A percentile compares a stretch with the other conserved stretches of the same genome.
These are phyloP conservation scores for Lablab purpureus DNA, from an alignment of 306 rosid genomes.

Conservation along the genomic window DNA sequence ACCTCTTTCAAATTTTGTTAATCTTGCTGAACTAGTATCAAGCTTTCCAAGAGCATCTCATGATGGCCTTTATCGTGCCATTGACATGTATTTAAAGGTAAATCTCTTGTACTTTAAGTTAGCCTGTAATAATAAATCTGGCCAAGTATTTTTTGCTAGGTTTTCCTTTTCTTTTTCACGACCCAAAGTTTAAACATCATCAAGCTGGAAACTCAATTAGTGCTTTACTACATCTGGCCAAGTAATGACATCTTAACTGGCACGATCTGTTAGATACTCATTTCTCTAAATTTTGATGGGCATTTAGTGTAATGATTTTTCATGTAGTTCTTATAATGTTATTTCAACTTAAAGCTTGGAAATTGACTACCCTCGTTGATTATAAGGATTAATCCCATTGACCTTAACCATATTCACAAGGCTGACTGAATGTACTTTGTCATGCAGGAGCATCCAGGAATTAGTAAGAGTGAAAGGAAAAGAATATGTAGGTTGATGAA, in stretches of 20 bases:
- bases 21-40: conserved; percentile 73
- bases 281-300: not conserved
- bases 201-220: not conserved
- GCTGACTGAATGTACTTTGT: conserved; percentile 34
- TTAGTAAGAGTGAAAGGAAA: conserved; percentile 86
- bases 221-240: not conserved
- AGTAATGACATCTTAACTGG: not conserved
- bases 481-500: conserved; percentile 89
- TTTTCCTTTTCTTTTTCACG: not conserved
- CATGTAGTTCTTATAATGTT: not conserved
- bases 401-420: not conserved
- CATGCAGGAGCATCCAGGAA: conserved; percentile 89
- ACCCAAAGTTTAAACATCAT: conserved; percentile 1
- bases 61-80: conserved; percentile 89
- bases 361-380: not conserved
- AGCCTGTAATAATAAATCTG: not conserved
- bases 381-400: not conserved
- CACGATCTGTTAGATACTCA: not conserved
- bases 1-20: conserved; percentile 61
- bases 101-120: conserved; percentile 5
- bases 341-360: not conserved
- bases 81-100: conserved; percentile 91
- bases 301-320: conserved; percentile 1
- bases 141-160: not conserved
- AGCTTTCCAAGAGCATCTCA: conserved; percentile 78